Conservation (phyloP, 345 rosid genomes). For the Orychophragmus violaceus region DNA sequence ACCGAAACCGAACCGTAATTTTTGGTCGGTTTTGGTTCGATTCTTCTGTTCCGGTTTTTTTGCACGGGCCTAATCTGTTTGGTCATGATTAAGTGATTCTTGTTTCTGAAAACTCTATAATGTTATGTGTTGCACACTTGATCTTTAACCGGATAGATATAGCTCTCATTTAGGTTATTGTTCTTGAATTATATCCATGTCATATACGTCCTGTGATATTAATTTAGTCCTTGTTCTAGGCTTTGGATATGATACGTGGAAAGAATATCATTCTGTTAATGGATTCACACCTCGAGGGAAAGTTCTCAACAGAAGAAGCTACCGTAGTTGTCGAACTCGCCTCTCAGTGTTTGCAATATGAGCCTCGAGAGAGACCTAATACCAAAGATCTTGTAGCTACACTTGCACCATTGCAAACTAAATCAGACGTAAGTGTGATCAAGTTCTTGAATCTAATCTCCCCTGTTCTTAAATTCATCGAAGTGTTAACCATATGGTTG, state of each 20-base stretch:
- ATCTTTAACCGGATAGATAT: neutral
- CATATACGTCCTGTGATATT: neutral
- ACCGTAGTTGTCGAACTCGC: slow-evolving; percentile 75
- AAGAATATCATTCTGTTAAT: slow-evolving; percentile 63
- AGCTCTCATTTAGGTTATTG: neutral
- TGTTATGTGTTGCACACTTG: neutral
- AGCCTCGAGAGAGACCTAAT: slow-evolving; percentile 91
- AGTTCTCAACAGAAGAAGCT: slow-evolving; percentile 87
- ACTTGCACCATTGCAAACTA: slow-evolving; percentile 71
- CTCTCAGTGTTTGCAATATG: slow-evolving; percentile 78
- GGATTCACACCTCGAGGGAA: slow-evolving; percentile 96
- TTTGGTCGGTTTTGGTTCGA: too few relatives aligned
- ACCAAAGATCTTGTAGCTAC: slow-evolving; percentile 69
- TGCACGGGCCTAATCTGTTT: too few relatives aligned
- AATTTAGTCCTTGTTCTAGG: slow-evolving; percentile 41
- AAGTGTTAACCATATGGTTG: slow-evolving; percentile 9
- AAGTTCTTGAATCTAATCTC: neutral
- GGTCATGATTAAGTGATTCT: neutral
- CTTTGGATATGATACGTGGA: slow-evolving; percentile 88
- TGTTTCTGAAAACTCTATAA: neutral
- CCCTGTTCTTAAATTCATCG: neutral
- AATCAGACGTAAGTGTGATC: slow-evolving; percentile 62
- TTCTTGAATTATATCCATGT: neutral
- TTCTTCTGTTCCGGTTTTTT: too few relatives aligned
- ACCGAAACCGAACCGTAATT: too few relatives aligned